These are phyloP conservation scores for Coemansia sp. DNA, from an alignment of 192 early-diverging fungal genomes.

Conservation along the genomic window DNA sequence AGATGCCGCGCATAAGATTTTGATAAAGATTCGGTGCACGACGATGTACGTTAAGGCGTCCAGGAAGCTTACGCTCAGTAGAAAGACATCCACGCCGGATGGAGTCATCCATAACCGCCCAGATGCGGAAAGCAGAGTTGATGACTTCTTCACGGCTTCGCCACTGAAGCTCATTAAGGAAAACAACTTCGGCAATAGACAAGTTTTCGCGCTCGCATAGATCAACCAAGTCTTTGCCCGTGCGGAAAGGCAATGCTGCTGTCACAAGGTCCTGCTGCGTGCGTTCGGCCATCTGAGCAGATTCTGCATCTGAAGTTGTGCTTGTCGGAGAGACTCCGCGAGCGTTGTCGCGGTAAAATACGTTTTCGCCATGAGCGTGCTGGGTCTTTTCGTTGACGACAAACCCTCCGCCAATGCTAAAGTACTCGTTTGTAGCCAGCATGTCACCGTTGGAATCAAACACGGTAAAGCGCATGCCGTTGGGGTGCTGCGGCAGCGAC, in stretches of 20 bases:
- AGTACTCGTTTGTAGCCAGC: conserved; percentile 93
- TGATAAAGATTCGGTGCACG: conserved; percentile 85
- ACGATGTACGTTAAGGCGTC: conserved; percentile 74
- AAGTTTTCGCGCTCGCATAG: conserved; percentile 79
- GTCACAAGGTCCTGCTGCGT: conserved; percentile 69
- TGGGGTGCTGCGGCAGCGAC: conserved; percentile 89
- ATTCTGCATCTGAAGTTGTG: conserved; percentile 11
- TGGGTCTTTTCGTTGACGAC: conserved; percentile 90
- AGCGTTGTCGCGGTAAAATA: conserved; percentile 55
- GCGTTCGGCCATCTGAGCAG: conserved; percentile 54
- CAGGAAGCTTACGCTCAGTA: conserved; percentile 65
- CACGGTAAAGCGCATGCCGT: conserved; percentile 92
- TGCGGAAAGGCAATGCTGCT: conserved; percentile 80
- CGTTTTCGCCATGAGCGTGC: conserved; percentile 70
- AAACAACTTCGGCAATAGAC: conserved; percentile 95
- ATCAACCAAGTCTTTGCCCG: conserved; percentile 72
- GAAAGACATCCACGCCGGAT: conserved; percentile 74
- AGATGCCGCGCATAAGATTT: conserved; percentile 79
- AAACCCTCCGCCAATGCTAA: conserved; percentile 95
- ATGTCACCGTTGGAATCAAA: conserved; percentile 79
- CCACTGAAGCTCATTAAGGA: conserved; percentile 92
- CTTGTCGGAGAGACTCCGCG: conserved; percentile 12
- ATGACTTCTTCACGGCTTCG: conserved; percentile 76
- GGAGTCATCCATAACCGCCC: conserved; percentile 90
- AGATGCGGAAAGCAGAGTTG: conserved; percentile 70